These are phyloP conservation scores for Hansfordia pulvinata DNA, from an alignment of 2,329 filamentous ascomycete genomes.

Conservation along the genomic window DNA sequence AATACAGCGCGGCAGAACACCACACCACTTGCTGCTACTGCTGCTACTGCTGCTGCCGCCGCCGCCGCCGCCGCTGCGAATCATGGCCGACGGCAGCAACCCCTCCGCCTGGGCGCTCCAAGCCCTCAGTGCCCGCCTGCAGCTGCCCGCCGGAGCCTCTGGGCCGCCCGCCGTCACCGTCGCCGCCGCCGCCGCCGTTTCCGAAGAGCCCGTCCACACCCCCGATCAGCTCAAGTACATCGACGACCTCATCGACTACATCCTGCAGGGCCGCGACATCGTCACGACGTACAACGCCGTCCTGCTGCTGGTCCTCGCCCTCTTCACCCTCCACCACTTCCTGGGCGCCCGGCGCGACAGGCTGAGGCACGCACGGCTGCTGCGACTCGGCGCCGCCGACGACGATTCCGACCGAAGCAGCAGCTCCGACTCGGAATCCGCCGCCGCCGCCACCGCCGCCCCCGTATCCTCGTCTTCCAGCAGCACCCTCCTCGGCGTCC, in stretches of 20 bases:
- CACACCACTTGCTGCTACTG: no score
- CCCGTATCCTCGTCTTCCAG: slow-evolving; percentile 22
- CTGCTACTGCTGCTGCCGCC: no score
- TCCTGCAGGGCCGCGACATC: slow-evolving; percentile 19
- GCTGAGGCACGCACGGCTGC: not conserved
- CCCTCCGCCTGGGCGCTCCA: no score
- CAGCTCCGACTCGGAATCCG: slow-evolving; percentile 3
- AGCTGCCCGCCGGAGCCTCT: no score
- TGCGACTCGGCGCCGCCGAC: slow-evolving; percentile 1
- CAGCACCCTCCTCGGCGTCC: slow-evolving; percentile 15
- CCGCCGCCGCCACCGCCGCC: no score
- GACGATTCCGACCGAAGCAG: slow-evolving; percentile 2
- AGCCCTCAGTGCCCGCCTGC: no score
- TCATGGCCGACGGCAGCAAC: no score
- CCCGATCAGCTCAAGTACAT: slow-evolving; percentile 22
- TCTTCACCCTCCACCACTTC: slow-evolving; percentile 16
- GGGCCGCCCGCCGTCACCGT: no score
- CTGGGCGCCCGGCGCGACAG: slow-evolving; percentile 1
- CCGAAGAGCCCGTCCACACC: no score
- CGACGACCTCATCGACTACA: slow-evolving; percentile 14
- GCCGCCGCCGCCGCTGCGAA: no score
- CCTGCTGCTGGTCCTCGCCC: slow-evolving; percentile 13
- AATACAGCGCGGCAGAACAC: no score
- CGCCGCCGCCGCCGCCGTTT: no score
- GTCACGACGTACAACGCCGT: slow-evolving; percentile 19